These are phyloP conservation scores for Kurtzmaniella quercitrusa DNA, from an alignment of 1,139 yeast genomes.

Conservation along the genomic window DNA sequence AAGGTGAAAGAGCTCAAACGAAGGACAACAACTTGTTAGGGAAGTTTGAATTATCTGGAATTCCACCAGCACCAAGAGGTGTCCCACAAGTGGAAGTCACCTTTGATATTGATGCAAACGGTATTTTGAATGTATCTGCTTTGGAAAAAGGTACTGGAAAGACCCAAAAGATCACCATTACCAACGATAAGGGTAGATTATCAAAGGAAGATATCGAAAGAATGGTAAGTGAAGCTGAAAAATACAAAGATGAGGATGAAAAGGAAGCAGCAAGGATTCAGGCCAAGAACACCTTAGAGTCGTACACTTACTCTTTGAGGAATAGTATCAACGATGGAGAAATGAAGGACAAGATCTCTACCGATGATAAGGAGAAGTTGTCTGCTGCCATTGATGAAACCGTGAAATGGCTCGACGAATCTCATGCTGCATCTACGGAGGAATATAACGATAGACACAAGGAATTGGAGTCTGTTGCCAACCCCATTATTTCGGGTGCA, in stretches of 20 bases:
- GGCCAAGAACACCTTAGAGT: conserved; percentile 83
- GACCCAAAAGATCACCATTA: conserved; percentile 35
- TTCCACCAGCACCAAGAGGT: conserved; percentile 98
- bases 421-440: conserved; percentile 49
- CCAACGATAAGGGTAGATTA: conserved; percentile 47
- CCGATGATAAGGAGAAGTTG: conserved; percentile 41
- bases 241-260: conserved; percentile 36
- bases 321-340: conserved; percentile 49
- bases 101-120: conserved; percentile 89
- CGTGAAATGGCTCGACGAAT: conserved; percentile 46
- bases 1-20: conserved; percentile 95
- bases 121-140: conserved; percentile 90
- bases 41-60: conserved; percentile 88
- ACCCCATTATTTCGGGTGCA: conserved; percentile 63
- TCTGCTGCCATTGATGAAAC: conserved; percentile 41
- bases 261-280: conserved; percentile 34
- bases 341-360: conserved; percentile 46
- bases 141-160: conserved; percentile 91
- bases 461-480: conserved; percentile 61
- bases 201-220: conserved; percentile 47
- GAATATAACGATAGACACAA: conserved; percentile 59
- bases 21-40: conserved; percentile 94
- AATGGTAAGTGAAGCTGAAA: conserved; percentile 46
- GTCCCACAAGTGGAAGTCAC: conserved; percentile 95
- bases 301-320: conserved; percentile 81